These are phyloP conservation scores for Tillandsia fasciculata DNA, from an alignment of 176 grass and related monocot genomes.

Conservation along the genomic window DNA sequence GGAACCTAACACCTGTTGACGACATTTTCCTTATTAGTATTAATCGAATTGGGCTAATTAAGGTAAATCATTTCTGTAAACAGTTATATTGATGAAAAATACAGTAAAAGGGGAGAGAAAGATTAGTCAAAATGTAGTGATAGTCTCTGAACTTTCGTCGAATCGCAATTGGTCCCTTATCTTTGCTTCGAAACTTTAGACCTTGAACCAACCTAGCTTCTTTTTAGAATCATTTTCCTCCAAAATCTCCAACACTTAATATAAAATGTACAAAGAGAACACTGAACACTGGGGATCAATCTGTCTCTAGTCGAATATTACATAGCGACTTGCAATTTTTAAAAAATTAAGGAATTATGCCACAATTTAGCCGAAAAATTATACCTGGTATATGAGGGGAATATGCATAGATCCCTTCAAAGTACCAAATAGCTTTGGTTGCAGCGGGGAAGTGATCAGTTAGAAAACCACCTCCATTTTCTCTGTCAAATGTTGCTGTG, in stretches of 20 bases:
- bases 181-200: too few relatives aligned
- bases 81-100: too few relatives aligned
- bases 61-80: background rate
- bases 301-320: too few relatives aligned
- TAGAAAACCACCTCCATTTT: constrained; percentile 91
- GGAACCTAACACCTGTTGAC: constrained; percentile 67
- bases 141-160: too few relatives aligned
- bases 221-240: too few relatives aligned
- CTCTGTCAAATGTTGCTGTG: constrained; percentile 86
- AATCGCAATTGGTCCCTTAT: too few relatives aligned
- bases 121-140: background rate
- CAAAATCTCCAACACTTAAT: background rate
- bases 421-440: constrained; percentile 94
- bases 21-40: background rate
- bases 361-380: background rate
- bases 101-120: background rate
- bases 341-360: too few relatives aligned
- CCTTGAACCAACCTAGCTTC: too few relatives aligned
- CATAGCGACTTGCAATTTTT: too few relatives aligned
- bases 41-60: too few relatives aligned
- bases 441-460: constrained; percentile 81
- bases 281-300: too few relatives aligned
- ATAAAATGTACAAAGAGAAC: background rate
- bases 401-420: constrained; percentile 91
- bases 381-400: constrained; percentile 80